These are phyloP conservation scores for Iberis amara DNA, from an alignment of 441 rosid species.

Conservation along the genomic window DNA sequence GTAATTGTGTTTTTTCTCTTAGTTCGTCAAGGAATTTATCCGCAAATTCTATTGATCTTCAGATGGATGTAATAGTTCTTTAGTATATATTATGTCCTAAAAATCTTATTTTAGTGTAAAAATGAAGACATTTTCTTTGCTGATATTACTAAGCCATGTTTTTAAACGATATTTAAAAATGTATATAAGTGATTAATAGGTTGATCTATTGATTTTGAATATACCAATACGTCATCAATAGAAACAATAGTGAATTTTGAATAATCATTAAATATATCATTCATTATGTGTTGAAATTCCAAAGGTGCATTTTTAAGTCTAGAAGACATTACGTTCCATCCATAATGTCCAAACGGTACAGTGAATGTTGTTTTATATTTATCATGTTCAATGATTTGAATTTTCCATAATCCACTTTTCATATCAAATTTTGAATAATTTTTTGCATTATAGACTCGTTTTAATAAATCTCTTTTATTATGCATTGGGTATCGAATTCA, in stretches of 20 bases:
- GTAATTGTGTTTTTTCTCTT: background rate
- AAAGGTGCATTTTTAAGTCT: too few species aligned
- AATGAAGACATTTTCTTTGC: background rate
- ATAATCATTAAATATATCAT: background rate
- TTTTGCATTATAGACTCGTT: too few species aligned
- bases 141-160: background rate
- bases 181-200: background rate
- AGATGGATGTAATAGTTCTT: background rate
- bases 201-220: background rate
- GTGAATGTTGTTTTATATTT: background rate
- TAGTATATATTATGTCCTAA: background rate
- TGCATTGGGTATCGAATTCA: background rate
- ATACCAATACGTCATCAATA: background rate
- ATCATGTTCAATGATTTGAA: too few species aligned
- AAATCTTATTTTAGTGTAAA: background rate
- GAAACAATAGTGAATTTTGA: background rate
- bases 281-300: too few species aligned
- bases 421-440: too few species aligned
- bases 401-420: too few species aligned
- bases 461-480: too few species aligned
- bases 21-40: background rate
- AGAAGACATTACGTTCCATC: background rate
- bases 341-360: background rate
- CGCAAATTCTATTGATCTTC: background rate
- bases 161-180: background rate